These are phyloP conservation scores for Kentomonas sorsogonicus DNA, from an alignment of 208 protist genomes.

Conservation along the genomic window DNA sequence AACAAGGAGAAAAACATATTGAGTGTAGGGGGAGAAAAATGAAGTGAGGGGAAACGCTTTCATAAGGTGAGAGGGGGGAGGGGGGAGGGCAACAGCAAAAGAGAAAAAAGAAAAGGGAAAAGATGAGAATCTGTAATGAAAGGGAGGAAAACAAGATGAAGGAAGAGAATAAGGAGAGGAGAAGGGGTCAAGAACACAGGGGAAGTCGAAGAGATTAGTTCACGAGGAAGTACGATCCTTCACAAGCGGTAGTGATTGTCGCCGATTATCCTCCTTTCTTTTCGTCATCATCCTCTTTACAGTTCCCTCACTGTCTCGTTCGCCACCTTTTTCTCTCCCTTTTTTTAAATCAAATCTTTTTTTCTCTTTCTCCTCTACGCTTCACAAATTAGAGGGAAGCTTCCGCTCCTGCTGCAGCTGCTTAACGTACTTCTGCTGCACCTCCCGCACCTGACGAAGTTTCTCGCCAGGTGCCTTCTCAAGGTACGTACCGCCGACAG, in stretches of 20 bases:
- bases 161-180: too few relatives aligned
- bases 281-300: neutral
- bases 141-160: neutral
- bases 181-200: too few relatives aligned
- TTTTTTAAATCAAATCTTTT: neutral
- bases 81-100: neutral
- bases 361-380: neutral
- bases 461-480: constrained; percentile 28
- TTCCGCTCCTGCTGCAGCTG: neutral
- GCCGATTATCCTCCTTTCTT: neutral
- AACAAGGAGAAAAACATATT: neutral
- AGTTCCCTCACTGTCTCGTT: too few relatives aligned
- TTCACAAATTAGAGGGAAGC: neutral
- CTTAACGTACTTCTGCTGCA: neutral
- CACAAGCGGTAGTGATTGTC: neutral
- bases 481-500: constrained; percentile 22
- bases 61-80: neutral
- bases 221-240: too few relatives aligned
- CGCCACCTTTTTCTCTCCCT: neutral
- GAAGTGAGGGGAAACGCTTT: neutral
- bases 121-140: neutral
- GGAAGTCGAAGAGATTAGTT: too few relatives aligned
- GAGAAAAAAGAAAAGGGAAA: neutral
- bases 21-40: neutral
- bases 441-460: neutral